Evolutionary conservation across 345 rosid genomes (phyloP).

Genomic region (Psidium guajava): DNA sequence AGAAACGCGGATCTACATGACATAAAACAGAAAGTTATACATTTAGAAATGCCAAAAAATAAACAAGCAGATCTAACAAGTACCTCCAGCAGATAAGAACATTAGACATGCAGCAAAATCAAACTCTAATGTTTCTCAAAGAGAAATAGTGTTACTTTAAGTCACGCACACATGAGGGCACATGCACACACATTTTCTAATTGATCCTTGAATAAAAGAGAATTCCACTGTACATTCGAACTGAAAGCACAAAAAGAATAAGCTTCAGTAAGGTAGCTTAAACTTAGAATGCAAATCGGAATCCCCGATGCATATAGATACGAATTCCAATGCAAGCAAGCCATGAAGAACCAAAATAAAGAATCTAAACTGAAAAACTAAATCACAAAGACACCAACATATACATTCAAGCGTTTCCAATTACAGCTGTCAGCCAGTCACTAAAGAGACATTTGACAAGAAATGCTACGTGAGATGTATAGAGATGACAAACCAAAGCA

Average conservation of each 20-base stretch:
- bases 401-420: background rate
- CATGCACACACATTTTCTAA: background rate
- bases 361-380: background rate
- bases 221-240: background rate
- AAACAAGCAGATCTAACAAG: background rate
- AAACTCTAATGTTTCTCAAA: background rate
- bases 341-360: background rate
- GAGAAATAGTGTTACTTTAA: background rate
- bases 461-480: background rate
- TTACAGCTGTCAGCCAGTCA: background rate
- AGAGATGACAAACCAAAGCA: slow-evolving; percentile 68
- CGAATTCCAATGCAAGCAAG: background rate
- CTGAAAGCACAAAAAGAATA: background rate
- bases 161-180: too few relatives aligned
- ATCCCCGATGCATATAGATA: background rate
- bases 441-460: background rate
- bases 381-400: background rate
- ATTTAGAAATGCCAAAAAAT: background rate
- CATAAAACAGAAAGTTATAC: slow-evolving; percentile 2
- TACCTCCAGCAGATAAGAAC: background rate
- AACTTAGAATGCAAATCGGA: background rate
- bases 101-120: background rate
- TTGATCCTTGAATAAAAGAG: background rate
- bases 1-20: slow-evolving; percentile 85
- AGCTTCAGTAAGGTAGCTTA: background rate